Conservation (phyloP, 1,139 yeast genomes). For the Yamadazyma atmosphaerica region DNA sequence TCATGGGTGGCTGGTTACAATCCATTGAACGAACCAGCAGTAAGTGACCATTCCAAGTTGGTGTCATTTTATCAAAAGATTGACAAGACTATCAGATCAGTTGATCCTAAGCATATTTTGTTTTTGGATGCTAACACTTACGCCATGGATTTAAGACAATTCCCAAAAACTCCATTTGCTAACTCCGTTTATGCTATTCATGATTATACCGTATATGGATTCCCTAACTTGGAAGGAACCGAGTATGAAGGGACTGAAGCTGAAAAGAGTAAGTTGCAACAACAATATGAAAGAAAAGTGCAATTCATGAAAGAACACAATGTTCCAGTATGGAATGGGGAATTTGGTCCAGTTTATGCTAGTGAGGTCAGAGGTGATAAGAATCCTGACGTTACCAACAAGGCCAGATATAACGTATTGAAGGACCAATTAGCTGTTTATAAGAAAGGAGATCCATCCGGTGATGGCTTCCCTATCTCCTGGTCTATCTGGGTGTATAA, state of each 20-base stretch:
- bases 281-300: constrained; percentile 39
- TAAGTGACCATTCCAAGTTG: constrained; percentile 36
- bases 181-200: constrained; percentile 49
- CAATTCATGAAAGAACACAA: constrained; percentile 36
- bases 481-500: constrained; percentile 56
- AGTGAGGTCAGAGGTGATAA: constrained; percentile 39
- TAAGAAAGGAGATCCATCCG: constrained; percentile 43
- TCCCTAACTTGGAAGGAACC: constrained; percentile 34
- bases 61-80: constrained; percentile 33
- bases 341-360: constrained; percentile 51
- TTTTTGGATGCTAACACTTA: constrained; percentile 49
- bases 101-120: constrained; percentile 45
- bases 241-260: constrained; percentile 32
- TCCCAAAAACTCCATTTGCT: constrained; percentile 35
- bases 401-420: constrained; percentile 37
- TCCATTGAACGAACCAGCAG: constrained; percentile 50
- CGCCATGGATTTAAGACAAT: constrained; percentile 47
- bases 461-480: constrained; percentile 40
- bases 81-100: constrained; percentile 34
- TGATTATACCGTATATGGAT: constrained; percentile 42
- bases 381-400: constrained; percentile 34
- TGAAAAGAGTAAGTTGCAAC: constrained; percentile 29
- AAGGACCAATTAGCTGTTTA: constrained; percentile 44
- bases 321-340: constrained; percentile 55
- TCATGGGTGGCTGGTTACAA: constrained; percentile 50